Evolutionary conservation across 2,329 filamentous ascomycete genomes (phyloP), one percentile per base, ranked within the genome.

Genomic region (Fusarium armeniacum): DNA sequence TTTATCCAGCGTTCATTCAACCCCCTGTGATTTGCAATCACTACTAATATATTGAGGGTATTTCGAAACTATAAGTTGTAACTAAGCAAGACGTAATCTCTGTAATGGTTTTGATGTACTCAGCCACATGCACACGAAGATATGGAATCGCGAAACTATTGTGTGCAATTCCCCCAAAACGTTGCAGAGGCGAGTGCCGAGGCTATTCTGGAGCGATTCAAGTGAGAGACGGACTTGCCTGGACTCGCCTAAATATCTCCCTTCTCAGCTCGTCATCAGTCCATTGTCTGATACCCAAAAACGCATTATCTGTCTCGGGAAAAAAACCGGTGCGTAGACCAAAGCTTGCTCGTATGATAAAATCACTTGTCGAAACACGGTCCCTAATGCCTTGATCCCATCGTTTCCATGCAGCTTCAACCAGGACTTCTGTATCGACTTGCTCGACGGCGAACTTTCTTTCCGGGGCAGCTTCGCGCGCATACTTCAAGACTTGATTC

Each of bases 371-470:
- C 0, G 55, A 66, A 3, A 66, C 5, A 1, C 43, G 20, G 7
- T 66, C 63, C 5, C 40, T 13, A 1, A 40, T 43, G 1, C 63
- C 63, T 3, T 47, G 43, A 0, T 50, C 15, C 3, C 54, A 66
- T 5, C 49, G 33, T 30, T 66, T 22, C 63, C 62, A 66, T 3
- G 63, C 62, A 15, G 44, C 49, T 2, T 66, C 49, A 9, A 55
- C 49, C 0, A 66, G 1, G 0, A 32, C 35, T 13, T 30, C 22
- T 0, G 63, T 66, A 2, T 66, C 49, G 0, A 55, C 20, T 5
- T 33, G 18, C 6, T 66, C 63, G 2, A 61, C 49, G 0, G 2
- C 11, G 18, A 66, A 66, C 0, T 51, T 18, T 3, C 2, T 6
- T 0, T 12, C 24, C 2, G 49, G 35, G 3, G 55, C 49, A 16